Evolutionary conservation across 352 stramenopile genomes (phyloP).

Genomic region (Pythium insidiosum): DNA sequence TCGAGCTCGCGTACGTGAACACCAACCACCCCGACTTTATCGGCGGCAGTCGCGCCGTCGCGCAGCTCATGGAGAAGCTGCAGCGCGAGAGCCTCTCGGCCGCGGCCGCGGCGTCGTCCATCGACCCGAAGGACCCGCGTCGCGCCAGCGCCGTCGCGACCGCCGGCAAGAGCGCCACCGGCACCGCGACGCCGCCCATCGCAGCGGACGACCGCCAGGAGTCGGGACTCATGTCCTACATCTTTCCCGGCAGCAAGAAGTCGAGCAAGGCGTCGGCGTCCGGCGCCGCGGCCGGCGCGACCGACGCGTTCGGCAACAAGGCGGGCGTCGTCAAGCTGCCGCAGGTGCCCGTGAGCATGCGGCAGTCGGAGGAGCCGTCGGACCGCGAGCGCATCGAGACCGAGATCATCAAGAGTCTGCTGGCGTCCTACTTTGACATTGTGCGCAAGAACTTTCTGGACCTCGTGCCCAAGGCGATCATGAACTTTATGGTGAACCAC

Average conservation of each 20-base stretch:
- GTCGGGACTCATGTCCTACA: slow-evolving; percentile 62
- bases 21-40: slow-evolving; percentile 99
- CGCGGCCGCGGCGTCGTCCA: slow-evolving; percentile 16
- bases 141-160: slow-evolving; percentile 18
- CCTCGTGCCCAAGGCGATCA: slow-evolving; percentile 99
- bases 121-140: slow-evolving; percentile 48
- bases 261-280: slow-evolving; percentile 6
- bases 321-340: slow-evolving; percentile 89
- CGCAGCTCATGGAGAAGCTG: slow-evolving; percentile 93
- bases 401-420: slow-evolving; percentile 97
- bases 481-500: slow-evolving; percentile 95
- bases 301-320: slow-evolving; percentile 26
- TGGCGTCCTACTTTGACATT: slow-evolving; percentile 98
- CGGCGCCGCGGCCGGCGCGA: slow-evolving; percentile 1
- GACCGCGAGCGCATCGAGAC: slow-evolving; percentile 96
- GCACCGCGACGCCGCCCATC: background rate
- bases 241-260: slow-evolving; percentile 64
- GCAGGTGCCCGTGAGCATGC: slow-evolving; percentile 95
- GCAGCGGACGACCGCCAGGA: slow-evolving; percentile 47
- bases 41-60: slow-evolving; percentile 92
- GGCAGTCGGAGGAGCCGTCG: slow-evolving; percentile 92
- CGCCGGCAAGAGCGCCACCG: slow-evolving; percentile 9
- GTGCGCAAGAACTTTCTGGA: slow-evolving; percentile 99
- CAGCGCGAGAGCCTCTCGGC: slow-evolving; percentile 76
- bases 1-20: slow-evolving; percentile 99